These are phyloP conservation scores for Yamadazyma trypodendri DNA, from an alignment of 1,139 yeast genomes.

Conservation along the genomic window DNA sequence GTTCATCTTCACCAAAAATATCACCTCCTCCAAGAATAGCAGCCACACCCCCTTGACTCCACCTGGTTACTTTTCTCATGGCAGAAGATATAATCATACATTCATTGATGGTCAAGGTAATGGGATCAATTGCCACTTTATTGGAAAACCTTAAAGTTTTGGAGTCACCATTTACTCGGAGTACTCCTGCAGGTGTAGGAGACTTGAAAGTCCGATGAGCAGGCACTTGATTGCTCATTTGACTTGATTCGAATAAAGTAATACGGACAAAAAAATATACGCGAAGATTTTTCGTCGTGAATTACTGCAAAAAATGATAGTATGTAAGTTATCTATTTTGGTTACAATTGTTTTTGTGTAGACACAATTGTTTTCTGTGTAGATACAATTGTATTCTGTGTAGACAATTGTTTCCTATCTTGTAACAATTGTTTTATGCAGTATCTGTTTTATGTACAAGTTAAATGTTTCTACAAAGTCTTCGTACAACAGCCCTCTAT, in stretches of 20 bases:
- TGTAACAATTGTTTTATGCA: no score
- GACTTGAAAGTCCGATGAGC: constrained; percentile 6
- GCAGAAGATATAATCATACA: constrained; percentile 85
- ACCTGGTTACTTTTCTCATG: constrained; percentile 83
- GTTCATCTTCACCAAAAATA: constrained; percentile 36
- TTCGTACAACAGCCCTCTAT: no score
- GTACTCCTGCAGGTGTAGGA: constrained; percentile 11
- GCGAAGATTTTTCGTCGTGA: background rate
- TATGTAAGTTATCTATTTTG: no score
- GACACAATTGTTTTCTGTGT: no score
- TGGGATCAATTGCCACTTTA: constrained; percentile 62
- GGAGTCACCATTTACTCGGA: constrained; percentile 1
- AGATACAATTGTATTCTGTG: no score
- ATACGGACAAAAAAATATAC: background rate
- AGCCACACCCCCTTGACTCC: constrained; percentile 85
- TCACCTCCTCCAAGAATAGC: constrained; percentile 71
- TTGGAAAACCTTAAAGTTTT: background rate
- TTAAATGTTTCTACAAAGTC: no score
- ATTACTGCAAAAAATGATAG: background rate
- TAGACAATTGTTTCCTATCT: no score
- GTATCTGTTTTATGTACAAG: no score
- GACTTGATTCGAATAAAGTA: background rate
- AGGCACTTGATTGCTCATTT: background rate
- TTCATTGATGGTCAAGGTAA: constrained; percentile 83
- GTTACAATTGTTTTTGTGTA: no score